phyloP scores from a whole-genome alignment of 2,329 filamentous ascomycete genomes.

The Epichloe baconii region DNA sequence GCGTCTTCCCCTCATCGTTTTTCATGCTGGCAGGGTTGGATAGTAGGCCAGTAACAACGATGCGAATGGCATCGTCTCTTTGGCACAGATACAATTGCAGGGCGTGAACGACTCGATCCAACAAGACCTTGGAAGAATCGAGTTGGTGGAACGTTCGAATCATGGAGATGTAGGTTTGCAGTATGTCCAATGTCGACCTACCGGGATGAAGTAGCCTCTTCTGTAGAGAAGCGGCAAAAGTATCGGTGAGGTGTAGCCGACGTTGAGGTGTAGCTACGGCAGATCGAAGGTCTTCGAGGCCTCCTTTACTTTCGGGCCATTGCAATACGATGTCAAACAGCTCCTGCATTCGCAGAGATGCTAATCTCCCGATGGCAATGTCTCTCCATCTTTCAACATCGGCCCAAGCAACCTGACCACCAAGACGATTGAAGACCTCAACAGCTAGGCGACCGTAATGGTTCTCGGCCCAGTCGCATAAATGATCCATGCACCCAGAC shows the following conservation, averaged over 20 bases:
- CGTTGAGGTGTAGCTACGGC: slow-evolving; percentile 55
- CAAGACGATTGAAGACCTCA: slow-evolving; percentile 41
- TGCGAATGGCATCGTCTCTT: slow-evolving; percentile 63
- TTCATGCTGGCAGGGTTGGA: slow-evolving; percentile 45
- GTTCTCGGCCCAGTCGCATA: slow-evolving; percentile 56
- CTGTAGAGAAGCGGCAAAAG: slow-evolving; percentile 53
- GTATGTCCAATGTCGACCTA: slow-evolving; percentile 60
- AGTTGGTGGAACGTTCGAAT: slow-evolving; percentile 65
- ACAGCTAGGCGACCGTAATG: slow-evolving; percentile 51
- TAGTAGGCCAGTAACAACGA: slow-evolving; percentile 63
- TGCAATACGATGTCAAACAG: slow-evolving; percentile 67
- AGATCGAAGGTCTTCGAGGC: slow-evolving; percentile 60
- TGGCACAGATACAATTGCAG: slow-evolving; percentile 66
- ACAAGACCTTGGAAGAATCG: slow-evolving; percentile 63
- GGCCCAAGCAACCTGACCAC: slow-evolving; percentile 32
- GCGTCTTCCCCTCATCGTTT: slow-evolving; percentile 31
- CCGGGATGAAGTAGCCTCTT: slow-evolving; percentile 61
- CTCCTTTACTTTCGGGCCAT: slow-evolving; percentile 61
- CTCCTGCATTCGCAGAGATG: slow-evolving; percentile 54
- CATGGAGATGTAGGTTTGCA: slow-evolving; percentile 67
- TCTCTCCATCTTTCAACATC: slow-evolving; percentile 59
- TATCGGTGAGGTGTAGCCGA: slow-evolving; percentile 55
- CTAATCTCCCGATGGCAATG: slow-evolving; percentile 54
- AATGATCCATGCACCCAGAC: slow-evolving; percentile 39
- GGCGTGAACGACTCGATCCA: slow-evolving; percentile 60